Percentiles rank a stretch among this genome's conserved stretches.
These are phyloP conservation scores for Trichoderma guizhouense DNA, from an alignment of 2,329 filamentous ascomycete species.

Conservation along the genomic window DNA sequence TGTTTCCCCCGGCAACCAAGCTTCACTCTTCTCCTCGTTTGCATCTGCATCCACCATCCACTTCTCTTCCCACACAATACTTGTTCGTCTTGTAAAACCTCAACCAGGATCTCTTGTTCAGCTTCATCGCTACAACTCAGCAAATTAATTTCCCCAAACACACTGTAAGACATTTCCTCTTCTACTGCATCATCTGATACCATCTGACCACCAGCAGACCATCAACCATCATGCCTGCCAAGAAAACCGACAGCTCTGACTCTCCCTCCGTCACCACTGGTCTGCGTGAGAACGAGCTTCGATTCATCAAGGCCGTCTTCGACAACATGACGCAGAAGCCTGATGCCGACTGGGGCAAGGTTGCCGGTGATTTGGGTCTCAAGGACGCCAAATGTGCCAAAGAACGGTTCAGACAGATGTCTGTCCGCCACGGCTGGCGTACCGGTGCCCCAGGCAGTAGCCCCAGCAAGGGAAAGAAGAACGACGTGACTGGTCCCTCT, in stretches of 20 bases:
- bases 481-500: constrained; percentile 19
- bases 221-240: constrained; percentile 31
- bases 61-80: neutral
- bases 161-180: neutral
- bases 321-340: constrained; percentile 41
- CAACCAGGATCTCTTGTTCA: neutral
- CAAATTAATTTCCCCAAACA: neutral
- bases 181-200: neutral
- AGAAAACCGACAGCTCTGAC: constrained; percentile 26
- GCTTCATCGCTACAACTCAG: neutral
- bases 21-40: neutral
- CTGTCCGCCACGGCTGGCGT: constrained; percentile 40
- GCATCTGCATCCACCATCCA: neutral
- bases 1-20: neutral
- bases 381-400: constrained; percentile 42
- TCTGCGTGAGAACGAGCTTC: constrained; percentile 35
- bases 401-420: constrained; percentile 41
- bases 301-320: constrained; percentile 41
- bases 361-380: constrained; percentile 36
- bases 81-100: neutral
- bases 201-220: neutral
- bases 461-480: constrained; percentile 30
- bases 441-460: constrained; percentile 19
- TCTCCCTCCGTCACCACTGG: constrained; percentile 23
- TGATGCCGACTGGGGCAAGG: constrained; percentile 40